Conservation (phyloP, 371 early-diverging fungal genomes). For the Actinomortierella ambigua region DNA sequence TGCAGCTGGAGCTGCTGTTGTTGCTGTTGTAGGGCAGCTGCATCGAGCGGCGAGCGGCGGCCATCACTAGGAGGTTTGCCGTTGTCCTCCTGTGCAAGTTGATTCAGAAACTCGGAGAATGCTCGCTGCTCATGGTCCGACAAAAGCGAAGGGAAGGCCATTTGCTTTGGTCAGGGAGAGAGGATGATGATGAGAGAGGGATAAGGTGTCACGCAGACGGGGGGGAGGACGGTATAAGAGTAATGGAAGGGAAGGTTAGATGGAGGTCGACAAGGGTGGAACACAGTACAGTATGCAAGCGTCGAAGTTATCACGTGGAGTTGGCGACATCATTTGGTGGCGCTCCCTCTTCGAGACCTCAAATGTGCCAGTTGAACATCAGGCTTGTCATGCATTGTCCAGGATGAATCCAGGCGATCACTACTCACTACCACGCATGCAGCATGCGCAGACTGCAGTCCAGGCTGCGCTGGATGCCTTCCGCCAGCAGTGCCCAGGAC, state of each 20-base stretch:
- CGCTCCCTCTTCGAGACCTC: too few species aligned
- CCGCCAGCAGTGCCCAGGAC: constrained; percentile 14
- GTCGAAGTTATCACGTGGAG: too few species aligned
- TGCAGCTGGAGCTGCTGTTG: constrained; percentile 39
- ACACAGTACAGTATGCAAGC: too few species aligned
- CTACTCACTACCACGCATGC: too few species aligned
- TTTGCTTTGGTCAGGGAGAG: background rate
- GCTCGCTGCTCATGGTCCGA: constrained; percentile 46
- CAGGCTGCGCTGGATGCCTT: constrained; percentile 25
- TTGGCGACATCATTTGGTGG: too few species aligned
- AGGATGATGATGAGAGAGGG: background rate
- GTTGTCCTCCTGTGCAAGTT: constrained; percentile 35
- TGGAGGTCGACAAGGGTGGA: too few species aligned
- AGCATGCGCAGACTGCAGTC: background rate
- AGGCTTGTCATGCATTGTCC: too few species aligned
- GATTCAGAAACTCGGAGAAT: constrained; percentile 35
- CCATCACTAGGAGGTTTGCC: constrained; percentile 1
- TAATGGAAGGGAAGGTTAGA: too few species aligned
- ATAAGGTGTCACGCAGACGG: background rate
- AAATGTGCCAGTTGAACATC: too few species aligned
- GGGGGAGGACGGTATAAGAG: too few species aligned
- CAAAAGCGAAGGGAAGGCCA: constrained; percentile 35
- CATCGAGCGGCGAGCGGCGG: too few species aligned
- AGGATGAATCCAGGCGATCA: too few species aligned
- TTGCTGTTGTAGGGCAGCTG: constrained; percentile 16